Conservation (phyloP, 139 green algal genomes). For the Coccomyxa sp. region DNA sequence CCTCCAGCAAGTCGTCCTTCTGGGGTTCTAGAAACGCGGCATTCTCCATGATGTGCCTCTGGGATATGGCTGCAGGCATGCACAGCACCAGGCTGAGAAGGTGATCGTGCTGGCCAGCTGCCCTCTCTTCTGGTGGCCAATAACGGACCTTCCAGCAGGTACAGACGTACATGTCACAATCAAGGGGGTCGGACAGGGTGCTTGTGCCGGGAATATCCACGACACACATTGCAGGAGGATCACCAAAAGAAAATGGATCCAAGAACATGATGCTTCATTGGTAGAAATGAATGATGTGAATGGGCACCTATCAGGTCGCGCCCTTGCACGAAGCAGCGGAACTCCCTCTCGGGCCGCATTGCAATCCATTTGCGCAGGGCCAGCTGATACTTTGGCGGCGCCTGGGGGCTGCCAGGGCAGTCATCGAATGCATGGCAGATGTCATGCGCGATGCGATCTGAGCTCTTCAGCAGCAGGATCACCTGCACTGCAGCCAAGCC, state of each 20-base stretch:
- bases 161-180: too few relatives aligned
- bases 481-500: constrained; percentile 44
- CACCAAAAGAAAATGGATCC: not conserved
- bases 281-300: not conserved
- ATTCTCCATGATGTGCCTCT: constrained; percentile 75
- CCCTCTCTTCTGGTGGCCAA: too few relatives aligned
- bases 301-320: constrained; percentile 29
- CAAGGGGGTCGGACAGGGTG: too few relatives aligned
- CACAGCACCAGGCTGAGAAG: constrained; percentile 19
- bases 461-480: constrained; percentile 88
- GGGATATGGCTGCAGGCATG: constrained; percentile 47
- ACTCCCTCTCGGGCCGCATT: constrained; percentile 80
- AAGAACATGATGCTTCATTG: too few relatives aligned
- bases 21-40: constrained; percentile 42
- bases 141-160: too few relatives aligned
- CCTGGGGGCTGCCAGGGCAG: not conserved
- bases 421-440: constrained; percentile 40
- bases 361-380: constrained; percentile 73
- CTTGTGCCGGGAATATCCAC: too few relatives aligned
- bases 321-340: constrained; percentile 82
- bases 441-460: constrained; percentile 82
- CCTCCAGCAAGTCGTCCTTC: constrained; percentile 20
- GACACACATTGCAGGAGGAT: not conserved
- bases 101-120: too few relatives aligned
- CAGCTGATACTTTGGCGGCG: constrained; percentile 39